Conservation (phyloP, 2,329 filamentous ascomycete genomes). For the Ambrosiella cleistominuta region DNA sequence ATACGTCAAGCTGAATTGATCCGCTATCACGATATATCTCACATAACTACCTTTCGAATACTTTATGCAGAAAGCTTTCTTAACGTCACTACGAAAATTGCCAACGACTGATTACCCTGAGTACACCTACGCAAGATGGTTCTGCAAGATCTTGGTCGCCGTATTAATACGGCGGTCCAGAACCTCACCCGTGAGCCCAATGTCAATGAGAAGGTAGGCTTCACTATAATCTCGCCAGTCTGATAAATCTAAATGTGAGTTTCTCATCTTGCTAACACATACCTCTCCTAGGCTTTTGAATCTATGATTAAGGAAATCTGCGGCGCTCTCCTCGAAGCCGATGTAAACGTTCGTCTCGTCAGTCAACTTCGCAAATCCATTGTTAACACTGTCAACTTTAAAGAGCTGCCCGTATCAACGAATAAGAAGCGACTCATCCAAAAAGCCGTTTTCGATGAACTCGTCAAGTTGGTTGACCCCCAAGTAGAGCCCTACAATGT, state of each 20-base stretch:
- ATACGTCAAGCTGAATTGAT: no score
- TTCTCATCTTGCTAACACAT: neutral
- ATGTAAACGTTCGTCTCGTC: conserved; percentile 92
- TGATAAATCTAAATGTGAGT: no score
- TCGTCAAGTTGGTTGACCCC: conserved; percentile 88
- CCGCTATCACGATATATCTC: no score
- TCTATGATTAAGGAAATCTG: conserved; percentile 97
- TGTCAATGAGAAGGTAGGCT: conserved; percentile 74
- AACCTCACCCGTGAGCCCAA: conserved; percentile 85
- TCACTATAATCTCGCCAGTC: neutral
- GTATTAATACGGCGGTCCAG: conserved; percentile 90
- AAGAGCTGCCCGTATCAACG: conserved; percentile 72
- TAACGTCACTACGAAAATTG: neutral
- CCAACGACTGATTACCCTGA: neutral
- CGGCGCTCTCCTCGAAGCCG: conserved; percentile 83
- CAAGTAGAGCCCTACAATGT: conserved; percentile 92
- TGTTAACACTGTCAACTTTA: conserved; percentile 79
- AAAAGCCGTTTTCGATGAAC: conserved; percentile 92
- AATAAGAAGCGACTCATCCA: conserved; percentile 99
- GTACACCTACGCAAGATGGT: conserved; percentile 46
- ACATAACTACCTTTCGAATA: no score
- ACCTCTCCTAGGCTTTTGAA: conserved; percentile 59
- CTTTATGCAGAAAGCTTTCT: no score
- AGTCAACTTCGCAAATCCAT: conserved; percentile 85
- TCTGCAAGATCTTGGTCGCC: conserved; percentile 94